These are phyloP conservation scores for Vigna radiata DNA, from an alignment of 306 rosid species.

Conservation along the genomic window DNA sequence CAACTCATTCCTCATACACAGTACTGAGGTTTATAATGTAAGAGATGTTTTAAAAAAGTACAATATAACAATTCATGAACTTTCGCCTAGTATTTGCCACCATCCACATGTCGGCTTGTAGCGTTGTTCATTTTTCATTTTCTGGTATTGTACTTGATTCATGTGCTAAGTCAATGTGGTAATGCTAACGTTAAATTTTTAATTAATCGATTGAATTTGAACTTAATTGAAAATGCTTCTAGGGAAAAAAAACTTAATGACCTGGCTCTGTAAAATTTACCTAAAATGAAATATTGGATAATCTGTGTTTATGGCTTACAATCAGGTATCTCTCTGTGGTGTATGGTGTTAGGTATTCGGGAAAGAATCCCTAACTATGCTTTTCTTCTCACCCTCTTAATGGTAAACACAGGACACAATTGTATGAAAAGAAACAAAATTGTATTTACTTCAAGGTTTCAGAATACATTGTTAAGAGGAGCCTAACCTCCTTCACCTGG, in stretches of 20 bases:
- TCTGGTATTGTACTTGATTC: neutral
- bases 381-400: too few relatives aligned
- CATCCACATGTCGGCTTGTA: neutral
- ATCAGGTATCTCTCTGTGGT: neutral
- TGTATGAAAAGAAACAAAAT: too few relatives aligned
- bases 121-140: conserved; percentile 18
- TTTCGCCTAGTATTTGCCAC: neutral
- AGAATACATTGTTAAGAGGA: too few relatives aligned
- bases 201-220: neutral
- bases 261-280: neutral
- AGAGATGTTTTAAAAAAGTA: neutral
- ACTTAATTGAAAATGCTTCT: neutral
- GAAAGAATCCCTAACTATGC: too few relatives aligned
- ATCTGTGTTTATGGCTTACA: neutral
- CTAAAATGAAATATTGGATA: neutral
- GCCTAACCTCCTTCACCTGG: too few relatives aligned
- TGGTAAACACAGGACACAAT: too few relatives aligned
- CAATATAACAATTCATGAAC: neutral
- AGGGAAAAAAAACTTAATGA: neutral
- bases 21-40: neutral
- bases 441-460: too few relatives aligned
- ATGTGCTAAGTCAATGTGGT: neutral
- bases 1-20: conserved; percentile 10
- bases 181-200: neutral
- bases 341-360: too few relatives aligned